These are phyloP conservation scores for Globisporangium megalacanthum DNA, from an alignment of 352 stramenopile species.

Conservation along the genomic window DNA sequence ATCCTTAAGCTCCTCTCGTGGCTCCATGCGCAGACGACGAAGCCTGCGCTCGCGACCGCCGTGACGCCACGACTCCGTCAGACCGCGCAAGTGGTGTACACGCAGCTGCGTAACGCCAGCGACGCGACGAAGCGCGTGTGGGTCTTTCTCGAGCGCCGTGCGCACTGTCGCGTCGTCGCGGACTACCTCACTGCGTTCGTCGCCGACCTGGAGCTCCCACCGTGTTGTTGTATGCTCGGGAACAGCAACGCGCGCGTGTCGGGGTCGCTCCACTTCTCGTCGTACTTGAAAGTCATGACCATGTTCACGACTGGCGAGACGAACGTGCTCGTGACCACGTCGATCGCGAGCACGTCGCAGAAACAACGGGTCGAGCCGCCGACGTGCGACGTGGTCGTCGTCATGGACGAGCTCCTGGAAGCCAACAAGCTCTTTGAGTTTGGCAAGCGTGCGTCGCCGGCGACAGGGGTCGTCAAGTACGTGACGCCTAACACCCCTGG, in stretches of 20 bases:
- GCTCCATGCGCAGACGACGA: conserved; percentile 24
- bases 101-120: conserved; percentile 32
- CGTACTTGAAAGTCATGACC: conserved; percentile 59
- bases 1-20: conserved; percentile 61
- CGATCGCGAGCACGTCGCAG: conserved; percentile 50
- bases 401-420: conserved; percentile 77
- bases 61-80: conserved; percentile 57
- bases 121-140: conserved; percentile 25
- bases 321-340: conserved; percentile 77
- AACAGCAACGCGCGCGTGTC: conserved; percentile 60
- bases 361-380: conserved; percentile 35
- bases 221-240: conserved; percentile 73
- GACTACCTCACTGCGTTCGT: conserved; percentile 68
- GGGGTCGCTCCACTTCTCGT: conserved; percentile 52
- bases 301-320: conserved; percentile 50
- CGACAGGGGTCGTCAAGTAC: conserved; percentile 59
- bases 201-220: conserved; percentile 31
- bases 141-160: conserved; percentile 73
- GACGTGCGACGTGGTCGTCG: conserved; percentile 57
- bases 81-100: conserved; percentile 39
- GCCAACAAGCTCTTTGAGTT: conserved; percentile 71
- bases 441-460: conserved; percentile 32
- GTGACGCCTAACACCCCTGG: conserved; percentile 32
- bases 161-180: conserved; percentile 62
- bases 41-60: conserved; percentile 30